Conservation (phyloP, 2,329 filamentous ascomycete species). For the Venturia nashicola region DNA sequence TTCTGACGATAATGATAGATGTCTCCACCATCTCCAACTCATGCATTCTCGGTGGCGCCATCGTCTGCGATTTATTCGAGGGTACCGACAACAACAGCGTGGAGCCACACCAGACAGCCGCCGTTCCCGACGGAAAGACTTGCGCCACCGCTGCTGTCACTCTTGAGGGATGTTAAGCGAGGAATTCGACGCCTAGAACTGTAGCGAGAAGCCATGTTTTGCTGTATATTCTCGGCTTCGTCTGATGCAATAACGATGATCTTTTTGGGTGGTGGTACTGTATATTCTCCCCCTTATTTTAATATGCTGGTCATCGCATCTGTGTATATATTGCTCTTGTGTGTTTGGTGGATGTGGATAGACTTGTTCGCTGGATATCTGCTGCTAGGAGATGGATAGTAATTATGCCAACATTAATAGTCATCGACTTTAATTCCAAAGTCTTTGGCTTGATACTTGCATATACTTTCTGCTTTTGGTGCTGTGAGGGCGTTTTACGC, state of each 20-base stretch:
- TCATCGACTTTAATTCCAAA: too few species aligned
- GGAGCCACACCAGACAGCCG: slow-evolving; percentile 19
- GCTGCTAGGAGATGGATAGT: background rate
- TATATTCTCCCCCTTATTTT: background rate
- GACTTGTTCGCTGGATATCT: background rate
- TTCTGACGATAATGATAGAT: slow-evolving; percentile 12
- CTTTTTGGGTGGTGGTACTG: background rate
- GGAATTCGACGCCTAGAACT: too few species aligned
- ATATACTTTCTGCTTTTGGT: too few species aligned
- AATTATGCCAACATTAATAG: background rate
- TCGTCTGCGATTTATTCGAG: slow-evolving; percentile 15
- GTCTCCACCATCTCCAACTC: slow-evolving; percentile 17
- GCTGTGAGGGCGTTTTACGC: too few species aligned
- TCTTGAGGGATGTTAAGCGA: background rate
- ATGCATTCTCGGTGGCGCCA: slow-evolving; percentile 11
- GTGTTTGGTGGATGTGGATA: background rate
- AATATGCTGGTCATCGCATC: background rate
- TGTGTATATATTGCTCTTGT: background rate
- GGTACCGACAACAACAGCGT: slow-evolving; percentile 16
- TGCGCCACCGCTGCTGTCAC: slow-evolving; percentile 16
- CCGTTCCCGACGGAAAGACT: slow-evolving; percentile 17
- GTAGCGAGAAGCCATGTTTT: too few species aligned
- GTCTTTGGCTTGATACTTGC: background rate
- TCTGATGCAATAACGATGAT: too few species aligned
- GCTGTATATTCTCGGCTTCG: too few species aligned